Evolutionary conservation across 768 basidiomycete species (phyloP), one percentile per base, ranked within the genome.

Genomic region (Rubroboletus satanas): DNA sequence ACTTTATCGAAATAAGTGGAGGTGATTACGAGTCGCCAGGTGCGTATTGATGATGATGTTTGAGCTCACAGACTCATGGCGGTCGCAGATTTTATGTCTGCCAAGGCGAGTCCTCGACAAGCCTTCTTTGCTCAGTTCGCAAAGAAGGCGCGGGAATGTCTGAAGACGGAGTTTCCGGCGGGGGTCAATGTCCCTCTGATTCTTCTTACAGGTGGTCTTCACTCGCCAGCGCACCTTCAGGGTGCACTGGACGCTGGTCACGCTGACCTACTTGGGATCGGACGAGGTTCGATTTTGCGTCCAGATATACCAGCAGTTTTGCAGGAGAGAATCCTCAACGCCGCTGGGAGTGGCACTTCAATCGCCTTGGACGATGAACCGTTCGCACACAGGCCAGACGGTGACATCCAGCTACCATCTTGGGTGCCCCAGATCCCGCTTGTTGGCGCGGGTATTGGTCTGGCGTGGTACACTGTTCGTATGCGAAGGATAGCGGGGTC

Each of bases 1-100:
- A 96, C 67, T 88, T 93, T 63, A 83, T 96, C 48, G 93, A 96
- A 69, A 81, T 96, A 55, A 90, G 87, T 52, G 93, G 93, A 2
- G 93, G 93, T 0, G 85, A 87, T 65, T 96, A 95, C 60, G 89
- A 92, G 63, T 81, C 77, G 17, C 87, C 88, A 61, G 82, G 91
- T 87, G 61, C 17, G 76, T 62, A 11, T 0, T 3, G 28, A 14
- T 5, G 29, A 38, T 18, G 2, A 43, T 35, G 7, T 17, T 48
- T 12, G 26, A 5, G 14, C 9, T 29, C 5, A 23, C 11, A 28
- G 26, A 11, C 54, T 55, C 23, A 57, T 46, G n/a, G 39, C 18
- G 0, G 1, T 50, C 5, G 7, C 48, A 84, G 83, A 78, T 21
- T 83, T 83, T 49, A 69, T 82, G 69, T 49, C 53, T 15, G 3